A percentile compares a stretch with the other conserved stretches of the same genome.
Evolutionary conservation across 106 monocot species (phyloP).

Genomic region (Allium cepa): DNA sequence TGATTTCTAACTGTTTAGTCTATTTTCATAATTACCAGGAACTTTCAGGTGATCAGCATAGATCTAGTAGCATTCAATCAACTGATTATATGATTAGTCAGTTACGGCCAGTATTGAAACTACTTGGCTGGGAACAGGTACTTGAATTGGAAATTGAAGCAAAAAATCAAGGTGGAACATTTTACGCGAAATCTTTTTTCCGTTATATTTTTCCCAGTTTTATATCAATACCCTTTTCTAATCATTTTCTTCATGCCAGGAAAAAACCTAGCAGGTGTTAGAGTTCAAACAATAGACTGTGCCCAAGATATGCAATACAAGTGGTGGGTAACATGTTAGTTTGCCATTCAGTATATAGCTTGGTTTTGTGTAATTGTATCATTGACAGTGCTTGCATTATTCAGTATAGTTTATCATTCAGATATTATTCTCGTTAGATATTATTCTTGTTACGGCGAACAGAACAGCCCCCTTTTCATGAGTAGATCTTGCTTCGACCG

Average conservation of each 20-base stretch:
- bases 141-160: slow-evolving; percentile 57
- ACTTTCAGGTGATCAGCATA: slow-evolving; percentile 17
- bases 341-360: too few species aligned
- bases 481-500: too few species aligned
- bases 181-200: too few species aligned
- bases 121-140: slow-evolving; percentile 30
- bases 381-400: too few species aligned
- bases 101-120: slow-evolving; percentile 31
- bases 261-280: slow-evolving; percentile 28
- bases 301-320: slow-evolving; percentile 17
- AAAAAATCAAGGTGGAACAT: slow-evolving; percentile 40
- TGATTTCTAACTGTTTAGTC: not conserved
- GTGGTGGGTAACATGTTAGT: slow-evolving; percentile 23
- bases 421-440: too few species aligned
- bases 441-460: too few species aligned
- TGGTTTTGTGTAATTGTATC: too few species aligned
- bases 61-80: slow-evolving; percentile 14
- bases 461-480: too few species aligned
- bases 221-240: not conserved
- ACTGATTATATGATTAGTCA: slow-evolving; percentile 21
- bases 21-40: slow-evolving; percentile 16
- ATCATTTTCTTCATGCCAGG: slow-evolving; percentile 21
- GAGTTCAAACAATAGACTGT: slow-evolving; percentile 30
- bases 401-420: too few species aligned
- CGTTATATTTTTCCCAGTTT: not conserved